phyloP scores from a whole-genome alignment of 768 basidiomycete genomes.

The Macrolepiota fuliginosa region DNA sequence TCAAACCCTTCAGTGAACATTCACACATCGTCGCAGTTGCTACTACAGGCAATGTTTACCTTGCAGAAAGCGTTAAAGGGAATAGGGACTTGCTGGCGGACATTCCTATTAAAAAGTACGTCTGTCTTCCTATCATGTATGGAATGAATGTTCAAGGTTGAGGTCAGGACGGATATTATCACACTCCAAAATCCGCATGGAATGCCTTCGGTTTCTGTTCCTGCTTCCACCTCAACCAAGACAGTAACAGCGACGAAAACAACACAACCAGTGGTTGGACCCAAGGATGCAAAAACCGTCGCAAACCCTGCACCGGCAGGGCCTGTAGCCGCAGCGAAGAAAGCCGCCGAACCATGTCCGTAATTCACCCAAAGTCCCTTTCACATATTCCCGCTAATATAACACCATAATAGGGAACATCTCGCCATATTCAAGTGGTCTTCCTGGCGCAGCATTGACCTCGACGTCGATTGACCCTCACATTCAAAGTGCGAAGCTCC shows the following conservation, averaged over 20 bases:
- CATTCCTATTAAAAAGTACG: conserved; percentile 78
- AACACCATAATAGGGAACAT: conserved; percentile 62
- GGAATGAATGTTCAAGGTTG: conserved; percentile 6
- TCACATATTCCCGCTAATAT: not conserved
- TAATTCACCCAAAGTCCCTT: conserved; percentile 6
- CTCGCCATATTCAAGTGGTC: conserved; percentile 88
- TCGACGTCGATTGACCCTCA: conserved; percentile 88
- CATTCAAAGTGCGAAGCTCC: conserved; percentile 63
- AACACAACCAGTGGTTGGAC: conserved; percentile 26
- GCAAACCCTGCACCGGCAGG: conserved; percentile 32
- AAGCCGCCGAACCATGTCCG: conserved; percentile 68
- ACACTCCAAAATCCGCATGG: conserved; percentile 93
- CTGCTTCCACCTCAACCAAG: conserved; percentile 22
- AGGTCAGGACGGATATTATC: conserved; percentile 77
- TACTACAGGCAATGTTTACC: conserved; percentile 89
- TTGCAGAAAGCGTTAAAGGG: conserved; percentile 86
- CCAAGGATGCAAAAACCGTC: conserved; percentile 17
- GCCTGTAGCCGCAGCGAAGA: conserved; percentile 42
- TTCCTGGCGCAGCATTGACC: conserved; percentile 90
- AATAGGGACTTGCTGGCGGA: conserved; percentile 87
- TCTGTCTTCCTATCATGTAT: conserved; percentile 9
- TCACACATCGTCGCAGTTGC: conserved; percentile 92
- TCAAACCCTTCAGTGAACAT: conserved; percentile 96
- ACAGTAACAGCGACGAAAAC: conserved; percentile 19
- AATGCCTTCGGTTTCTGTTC: conserved; percentile 54